Evolutionary conservation across 208 protist species (phyloP), one percentile per base, ranked within the genome.

Genomic region (Porcisia deanei): DNA sequence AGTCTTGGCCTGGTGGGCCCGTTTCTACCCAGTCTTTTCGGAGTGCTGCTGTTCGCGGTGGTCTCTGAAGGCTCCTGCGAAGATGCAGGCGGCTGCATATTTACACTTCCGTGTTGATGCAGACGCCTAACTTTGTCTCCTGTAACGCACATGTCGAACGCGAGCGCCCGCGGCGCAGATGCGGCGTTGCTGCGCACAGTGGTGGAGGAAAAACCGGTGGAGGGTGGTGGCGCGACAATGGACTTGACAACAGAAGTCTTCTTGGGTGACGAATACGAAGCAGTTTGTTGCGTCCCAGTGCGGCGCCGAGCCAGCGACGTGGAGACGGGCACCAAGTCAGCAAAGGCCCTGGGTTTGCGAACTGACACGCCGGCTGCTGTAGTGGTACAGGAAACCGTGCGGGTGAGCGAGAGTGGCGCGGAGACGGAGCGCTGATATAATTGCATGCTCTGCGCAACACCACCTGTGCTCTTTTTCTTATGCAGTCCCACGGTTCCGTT

Each of bases 181-280:
- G 73, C 79, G 25, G 73, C 75, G 80, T 82, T 84, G 69, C 43
- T 77, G 73, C 83, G 83, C 1, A 76, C 73, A 58, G 78, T 80
- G 43, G 76, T 45, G 25, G 52, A 41, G n/a, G 69, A 16, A n/a
- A 43, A 45, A 16, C 43, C 8, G 5, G 53, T 12, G 45, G 45
- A 20, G n/a, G 30, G 10, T 5, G 47, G 47, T 52, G 47, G 30
- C 67, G 25, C 67, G 3, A 1, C 16, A 57, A 49, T 14, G 10
- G 37, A 16, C 34, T 34, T 60, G 67, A 49, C 22, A 37, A n/a
- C 43, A 53, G 49, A 20, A 16, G 37, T 43, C 67, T 34, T 43
- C 53, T 45, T 59, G n/a, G 0, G 16, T n/a, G 34, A 7, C 25
- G 16, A 12, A 57, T 61, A 18, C 61, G 0, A 22, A 34, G 61